A percentile compares a stretch with the other conserved stretches of the same genome.
phyloP scores from a whole-genome alignment of 768 basidiomycete species.

The Daedalea quercina region DNA sequence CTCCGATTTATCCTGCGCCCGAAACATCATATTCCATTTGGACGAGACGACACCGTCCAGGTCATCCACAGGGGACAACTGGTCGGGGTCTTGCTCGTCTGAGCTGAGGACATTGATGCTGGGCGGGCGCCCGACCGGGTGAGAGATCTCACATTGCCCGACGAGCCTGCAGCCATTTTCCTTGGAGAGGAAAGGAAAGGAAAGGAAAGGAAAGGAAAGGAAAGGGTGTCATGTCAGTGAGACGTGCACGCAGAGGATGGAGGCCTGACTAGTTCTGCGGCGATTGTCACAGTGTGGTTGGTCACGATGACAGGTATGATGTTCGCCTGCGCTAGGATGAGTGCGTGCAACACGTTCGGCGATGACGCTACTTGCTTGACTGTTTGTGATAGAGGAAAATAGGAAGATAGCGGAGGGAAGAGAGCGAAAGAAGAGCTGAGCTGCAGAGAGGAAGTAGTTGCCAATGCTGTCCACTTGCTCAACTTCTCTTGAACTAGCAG shows the following conservation, averaged over 20 bases:
- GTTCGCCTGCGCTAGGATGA: conserved; percentile 42
- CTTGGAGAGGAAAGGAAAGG: conserved; percentile 27
- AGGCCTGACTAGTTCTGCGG: conserved; percentile 66
- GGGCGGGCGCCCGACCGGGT: conserved; percentile 47
- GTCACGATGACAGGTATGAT: conserved; percentile 91
- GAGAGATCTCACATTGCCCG: conserved; percentile 92
- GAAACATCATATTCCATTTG: conserved; percentile 62
- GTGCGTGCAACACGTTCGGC: conserved; percentile 1
- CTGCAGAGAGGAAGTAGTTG: conserved; percentile 87
- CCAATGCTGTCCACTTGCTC: conserved; percentile 49
- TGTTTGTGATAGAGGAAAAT: conserved; percentile 86
- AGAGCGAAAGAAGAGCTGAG: conserved; percentile 86
- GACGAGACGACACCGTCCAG: conserved; percentile 41
- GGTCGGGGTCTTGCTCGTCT: conserved; percentile 26
- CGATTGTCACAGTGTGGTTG: conserved; percentile 93
- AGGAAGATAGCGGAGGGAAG: conserved; percentile 91
- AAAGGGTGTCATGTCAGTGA: conserved; percentile 5
- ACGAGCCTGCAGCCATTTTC: conserved; percentile 72
- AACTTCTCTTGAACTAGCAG: neutral
- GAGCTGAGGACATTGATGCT: conserved; percentile 21
- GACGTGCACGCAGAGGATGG: neutral
- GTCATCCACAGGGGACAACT: conserved; percentile 45
- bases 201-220: neutral
- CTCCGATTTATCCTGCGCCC: conserved; percentile 41
- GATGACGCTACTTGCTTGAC: conserved; percentile 34